A percentile compares a stretch with the other conserved stretches of the same genome.
Evolutionary conservation across 2,329 filamentous ascomycete species (phyloP).

Genomic region (Gyromitra esculenta): DNA sequence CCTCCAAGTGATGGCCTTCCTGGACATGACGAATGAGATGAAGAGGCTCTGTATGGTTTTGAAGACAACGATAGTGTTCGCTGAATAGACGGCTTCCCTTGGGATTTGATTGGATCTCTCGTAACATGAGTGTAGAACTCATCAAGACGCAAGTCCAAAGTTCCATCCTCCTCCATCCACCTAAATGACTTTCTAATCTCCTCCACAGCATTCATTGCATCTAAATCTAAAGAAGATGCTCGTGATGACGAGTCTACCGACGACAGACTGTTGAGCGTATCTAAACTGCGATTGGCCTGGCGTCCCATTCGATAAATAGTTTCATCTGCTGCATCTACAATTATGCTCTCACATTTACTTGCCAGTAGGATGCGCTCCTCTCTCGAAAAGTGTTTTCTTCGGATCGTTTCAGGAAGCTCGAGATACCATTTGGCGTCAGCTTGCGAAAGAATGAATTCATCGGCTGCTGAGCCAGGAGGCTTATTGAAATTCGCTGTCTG

Average conservation of each 20-base stretch:
- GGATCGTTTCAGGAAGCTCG: conserved; percentile 76
- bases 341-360: conserved; percentile 65
- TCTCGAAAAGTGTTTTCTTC: conserved; percentile 73
- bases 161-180: conserved; percentile 71
- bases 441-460: conserved; percentile 62
- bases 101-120: conserved; percentile 64
- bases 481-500: conserved; percentile 43
- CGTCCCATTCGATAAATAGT: conserved; percentile 66
- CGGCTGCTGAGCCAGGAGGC: conserved; percentile 50
- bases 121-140: conserved; percentile 72
- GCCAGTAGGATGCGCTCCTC: conserved; percentile 75
- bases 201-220: conserved; percentile 57
- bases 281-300: conserved; percentile 60
- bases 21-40: conserved; percentile 58
- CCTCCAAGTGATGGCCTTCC: conserved; percentile 57
- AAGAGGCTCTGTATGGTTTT: conserved; percentile 69
- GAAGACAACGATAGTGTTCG: conserved; percentile 77
- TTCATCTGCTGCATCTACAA: conserved; percentile 70
- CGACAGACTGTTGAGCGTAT: conserved; percentile 59
- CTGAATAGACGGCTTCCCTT: conserved; percentile 63
- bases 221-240: conserved; percentile 51
- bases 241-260: conserved; percentile 52
- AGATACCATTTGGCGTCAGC: conserved; percentile 75
- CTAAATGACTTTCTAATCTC: conserved; percentile 57
- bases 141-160: conserved; percentile 74